Evolutionary conservation across 441 rosid species (phyloP).

Genomic region (Omphalea diandra): DNA sequence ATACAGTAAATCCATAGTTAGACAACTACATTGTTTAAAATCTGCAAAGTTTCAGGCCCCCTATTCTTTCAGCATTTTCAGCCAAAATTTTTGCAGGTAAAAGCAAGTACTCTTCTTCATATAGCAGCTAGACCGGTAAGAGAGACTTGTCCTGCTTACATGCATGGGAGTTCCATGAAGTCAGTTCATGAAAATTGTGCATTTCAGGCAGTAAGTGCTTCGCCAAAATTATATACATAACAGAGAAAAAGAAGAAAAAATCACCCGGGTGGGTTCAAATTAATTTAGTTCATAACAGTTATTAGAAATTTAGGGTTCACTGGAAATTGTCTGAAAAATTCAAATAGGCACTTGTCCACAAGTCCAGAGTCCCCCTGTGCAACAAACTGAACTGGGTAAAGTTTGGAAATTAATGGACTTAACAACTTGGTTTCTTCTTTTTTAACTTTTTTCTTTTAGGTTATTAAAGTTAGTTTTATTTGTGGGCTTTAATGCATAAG

Average conservation of each 20-base stretch:
- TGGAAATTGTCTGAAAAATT: constrained; percentile 17
- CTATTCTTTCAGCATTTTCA: not conserved
- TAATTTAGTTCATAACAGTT: constrained; percentile 22
- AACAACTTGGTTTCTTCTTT: not conserved
- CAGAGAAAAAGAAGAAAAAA: not conserved
- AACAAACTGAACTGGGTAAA: constrained; percentile 21
- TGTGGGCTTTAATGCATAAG: constrained; percentile 24
- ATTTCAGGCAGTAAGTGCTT: constrained; percentile 16
- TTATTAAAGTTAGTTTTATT: constrained; percentile 16
- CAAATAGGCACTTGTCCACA: constrained; percentile 20
- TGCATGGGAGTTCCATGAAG: constrained; percentile 1
- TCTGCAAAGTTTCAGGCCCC: not conserved
- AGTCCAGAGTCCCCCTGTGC: constrained; percentile 42
- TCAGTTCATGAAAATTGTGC: not conserved
- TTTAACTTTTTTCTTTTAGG: not conserved
- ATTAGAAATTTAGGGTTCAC: constrained; percentile 26
- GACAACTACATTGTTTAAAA: not conserved
- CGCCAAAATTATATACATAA: constrained; percentile 5
- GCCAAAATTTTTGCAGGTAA: not conserved
- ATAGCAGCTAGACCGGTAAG: constrained; percentile 5
- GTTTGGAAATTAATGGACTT: not conserved
- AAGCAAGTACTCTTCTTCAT: not conserved
- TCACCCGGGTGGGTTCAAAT: not conserved
- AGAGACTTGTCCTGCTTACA: not conserved
- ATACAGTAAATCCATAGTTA: not conserved